Evolutionary conservation across 768 basidiomycete species (phyloP).

Genomic region (Lactarius deliciosus): DNA sequence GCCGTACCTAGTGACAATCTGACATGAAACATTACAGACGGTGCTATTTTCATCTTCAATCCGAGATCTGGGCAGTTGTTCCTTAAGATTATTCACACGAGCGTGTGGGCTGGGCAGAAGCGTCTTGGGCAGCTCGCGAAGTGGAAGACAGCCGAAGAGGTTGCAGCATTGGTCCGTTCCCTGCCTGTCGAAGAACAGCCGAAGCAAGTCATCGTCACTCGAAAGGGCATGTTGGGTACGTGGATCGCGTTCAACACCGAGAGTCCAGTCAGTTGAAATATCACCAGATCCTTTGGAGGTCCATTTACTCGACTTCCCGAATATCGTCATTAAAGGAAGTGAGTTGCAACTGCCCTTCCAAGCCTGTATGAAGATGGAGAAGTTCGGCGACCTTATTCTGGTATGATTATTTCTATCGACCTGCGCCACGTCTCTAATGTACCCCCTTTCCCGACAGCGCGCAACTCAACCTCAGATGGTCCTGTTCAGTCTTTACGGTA

Average conservation of each 20-base stretch:
- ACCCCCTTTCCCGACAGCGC: constrained; percentile 47
- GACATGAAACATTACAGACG: constrained; percentile 49
- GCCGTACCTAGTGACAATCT: background rate
- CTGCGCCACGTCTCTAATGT: constrained; percentile 8
- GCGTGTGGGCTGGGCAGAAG: constrained; percentile 99
- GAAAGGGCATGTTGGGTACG: constrained; percentile 98
- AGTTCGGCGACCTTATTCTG: constrained; percentile 96
- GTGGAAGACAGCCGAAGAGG: constrained; percentile 99
- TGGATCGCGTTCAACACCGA: constrained; percentile 19
- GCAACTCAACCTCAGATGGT: constrained; percentile 99
- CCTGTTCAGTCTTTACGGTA: constrained; percentile 92
- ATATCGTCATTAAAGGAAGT: constrained; percentile 99
- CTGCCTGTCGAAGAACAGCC: constrained; percentile 99
- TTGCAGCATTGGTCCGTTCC: constrained; percentile 94
- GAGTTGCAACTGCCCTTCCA: constrained; percentile 99
- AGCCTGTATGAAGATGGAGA: constrained; percentile 99
- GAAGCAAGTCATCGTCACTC: constrained; percentile 98
- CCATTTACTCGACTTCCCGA: constrained; percentile 98
- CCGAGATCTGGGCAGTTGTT: constrained; percentile 97
- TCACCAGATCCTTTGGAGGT: constrained; percentile 86
- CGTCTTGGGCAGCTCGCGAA: constrained; percentile 99
- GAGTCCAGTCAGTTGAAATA: constrained; percentile 21
- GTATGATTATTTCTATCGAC: constrained; percentile 39
- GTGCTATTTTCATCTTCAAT: constrained; percentile 99
- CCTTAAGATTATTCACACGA: constrained; percentile 99